Base-by-base conservation (phyloP, 2,329 filamentous ascomycete species). In the Akanthomyces dipterigenus region DNA sequence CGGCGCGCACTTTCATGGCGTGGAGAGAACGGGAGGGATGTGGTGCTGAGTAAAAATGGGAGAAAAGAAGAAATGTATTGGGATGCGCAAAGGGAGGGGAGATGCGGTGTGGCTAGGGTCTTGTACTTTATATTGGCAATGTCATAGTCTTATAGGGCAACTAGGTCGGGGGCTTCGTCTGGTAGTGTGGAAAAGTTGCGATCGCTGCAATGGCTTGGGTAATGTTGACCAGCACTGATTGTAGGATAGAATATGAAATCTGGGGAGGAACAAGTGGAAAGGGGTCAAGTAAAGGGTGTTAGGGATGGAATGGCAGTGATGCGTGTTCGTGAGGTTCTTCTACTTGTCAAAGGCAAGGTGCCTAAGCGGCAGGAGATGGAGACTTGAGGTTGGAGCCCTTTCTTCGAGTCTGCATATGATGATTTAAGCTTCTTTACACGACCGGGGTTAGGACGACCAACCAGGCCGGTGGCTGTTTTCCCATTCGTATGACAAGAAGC, bases 1-100 rank as follows among this genome's bases (percentile, higher is more conserved):
- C 65, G 11, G 43, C 55, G 26, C 66, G 58, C 12, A 65, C 59
- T 31, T 63, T 57, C 62, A 65, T 67, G 36, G n/a, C 16, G 38
- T 48, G n/a, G 24, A 28, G 18, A 9, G 51, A 24, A 43, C 51
- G 3, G 54, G 42, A 0, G 54, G 16, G 26, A 22, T 56, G 28
- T 18, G 61, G n/a, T 56, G 57, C 12, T 60, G 61, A 12, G 60
- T 48, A 40, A 56, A 46, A 46, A 43, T n/a, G n/a, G n/a, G n/a
- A n/a, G n/a, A n/a, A 24, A 6, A 46, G 54, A 18, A 14, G 28
- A 26, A 14, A n/a, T 36, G 2, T 20, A 46, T 26, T 12, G 20
- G 36, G 20, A 11, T 9, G 16, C 5, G 5, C 16, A n/a, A 42
- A 5, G 34, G 53, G 26, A 20, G 3, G 9, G n/a, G 14, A 38